Evolutionary conservation across 805 yeast genomes (phyloP).

Genomic region (Starmerella potacharoeniae): DNA sequence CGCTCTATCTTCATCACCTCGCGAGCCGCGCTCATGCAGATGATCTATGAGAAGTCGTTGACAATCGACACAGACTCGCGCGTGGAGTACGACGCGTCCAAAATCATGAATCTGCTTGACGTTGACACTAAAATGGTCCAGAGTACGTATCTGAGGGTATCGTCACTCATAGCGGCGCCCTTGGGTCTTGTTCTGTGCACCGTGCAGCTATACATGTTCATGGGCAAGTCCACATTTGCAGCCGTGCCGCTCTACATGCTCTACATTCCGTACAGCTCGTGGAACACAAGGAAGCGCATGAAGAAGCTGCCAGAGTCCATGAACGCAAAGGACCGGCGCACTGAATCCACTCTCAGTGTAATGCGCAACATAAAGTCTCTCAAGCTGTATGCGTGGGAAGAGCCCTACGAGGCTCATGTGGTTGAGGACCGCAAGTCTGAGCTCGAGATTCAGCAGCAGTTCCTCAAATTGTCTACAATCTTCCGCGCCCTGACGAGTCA

Average conservation of each 20-base stretch:
- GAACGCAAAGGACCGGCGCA: conserved; percentile 68
- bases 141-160: conserved; percentile 60
- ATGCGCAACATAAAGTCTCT: conserved; percentile 79
- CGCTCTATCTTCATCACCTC: not conserved
- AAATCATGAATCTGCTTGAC: conserved; percentile 62
- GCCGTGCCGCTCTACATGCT: conserved; percentile 63
- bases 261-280: conserved; percentile 73
- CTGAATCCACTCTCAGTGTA: conserved; percentile 75
- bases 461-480: conserved; percentile 41
- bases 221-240: conserved; percentile 85
- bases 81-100: conserved; percentile 59
- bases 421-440: conserved; percentile 35
- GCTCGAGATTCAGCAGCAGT: conserved; percentile 40
- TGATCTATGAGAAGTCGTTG: conserved; percentile 53
- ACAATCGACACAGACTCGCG: conserved; percentile 42
- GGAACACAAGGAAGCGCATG: conserved; percentile 25
- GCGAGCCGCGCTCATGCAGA: not conserved
- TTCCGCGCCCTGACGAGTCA: conserved; percentile 64
- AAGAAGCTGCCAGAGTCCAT: conserved; percentile 69
- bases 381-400: conserved; percentile 81
- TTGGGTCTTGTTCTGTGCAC: conserved; percentile 76
- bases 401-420: conserved; percentile 50
- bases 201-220: conserved; percentile 54
- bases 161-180: conserved; percentile 86
- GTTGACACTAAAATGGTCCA: conserved; percentile 63